These are phyloP conservation scores for Rhododendron griersonianum DNA, from an alignment of 148 eudicot genomes.

Conservation along the genomic window DNA sequence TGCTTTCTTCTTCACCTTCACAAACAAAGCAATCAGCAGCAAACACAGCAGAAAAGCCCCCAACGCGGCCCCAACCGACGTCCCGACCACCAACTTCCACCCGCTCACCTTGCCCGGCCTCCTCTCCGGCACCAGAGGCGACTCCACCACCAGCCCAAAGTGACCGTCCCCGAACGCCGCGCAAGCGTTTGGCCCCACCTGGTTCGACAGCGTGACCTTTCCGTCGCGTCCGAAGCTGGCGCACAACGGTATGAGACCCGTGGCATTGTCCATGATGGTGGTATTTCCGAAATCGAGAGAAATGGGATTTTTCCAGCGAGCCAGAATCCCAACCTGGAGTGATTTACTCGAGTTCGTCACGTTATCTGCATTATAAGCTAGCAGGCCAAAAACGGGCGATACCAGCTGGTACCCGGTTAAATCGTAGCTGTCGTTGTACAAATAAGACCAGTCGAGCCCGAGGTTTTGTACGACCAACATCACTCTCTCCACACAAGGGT, in stretches of 20 bases:
- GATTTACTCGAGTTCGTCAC: slow-evolving; percentile 34
- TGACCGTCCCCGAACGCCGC: slow-evolving; percentile 56
- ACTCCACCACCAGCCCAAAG: slow-evolving; percentile 60
- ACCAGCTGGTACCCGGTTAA: slow-evolving; percentile 57
- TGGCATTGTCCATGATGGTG: slow-evolving; percentile 1
- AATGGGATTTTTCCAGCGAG: slow-evolving; percentile 40
- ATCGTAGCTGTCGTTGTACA: slow-evolving; percentile 49
- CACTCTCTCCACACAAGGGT: slow-evolving; percentile 72
- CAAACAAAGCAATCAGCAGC: slow-evolving; percentile 72
- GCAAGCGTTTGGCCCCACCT: slow-evolving; percentile 56
- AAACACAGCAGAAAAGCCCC: slow-evolving; percentile 68
- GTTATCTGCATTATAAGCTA: slow-evolving; percentile 71
- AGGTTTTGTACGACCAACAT: slow-evolving; percentile 57
- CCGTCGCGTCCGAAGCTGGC: slow-evolving; percentile 56
- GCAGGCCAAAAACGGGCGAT: slow-evolving; percentile 72
- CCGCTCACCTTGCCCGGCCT: slow-evolving; percentile 27
- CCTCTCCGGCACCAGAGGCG: slow-evolving; percentile 27
- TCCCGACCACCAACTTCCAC: slow-evolving; percentile 68
- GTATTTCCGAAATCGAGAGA: slow-evolving; percentile 50
- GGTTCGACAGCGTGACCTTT: slow-evolving; percentile 42
- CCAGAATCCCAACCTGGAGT: slow-evolving; percentile 52
- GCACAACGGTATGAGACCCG: slow-evolving; percentile 52
- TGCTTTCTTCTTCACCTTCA: slow-evolving; percentile 77
- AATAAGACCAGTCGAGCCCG: slow-evolving; percentile 50
- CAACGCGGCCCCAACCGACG: slow-evolving; percentile 75